Percentiles rank a stretch among this genome's conserved stretches.
These are phyloP conservation scores for Dissophora ornata DNA, from an alignment of 192 early-diverging fungal genomes.

Conservation along the genomic window DNA sequence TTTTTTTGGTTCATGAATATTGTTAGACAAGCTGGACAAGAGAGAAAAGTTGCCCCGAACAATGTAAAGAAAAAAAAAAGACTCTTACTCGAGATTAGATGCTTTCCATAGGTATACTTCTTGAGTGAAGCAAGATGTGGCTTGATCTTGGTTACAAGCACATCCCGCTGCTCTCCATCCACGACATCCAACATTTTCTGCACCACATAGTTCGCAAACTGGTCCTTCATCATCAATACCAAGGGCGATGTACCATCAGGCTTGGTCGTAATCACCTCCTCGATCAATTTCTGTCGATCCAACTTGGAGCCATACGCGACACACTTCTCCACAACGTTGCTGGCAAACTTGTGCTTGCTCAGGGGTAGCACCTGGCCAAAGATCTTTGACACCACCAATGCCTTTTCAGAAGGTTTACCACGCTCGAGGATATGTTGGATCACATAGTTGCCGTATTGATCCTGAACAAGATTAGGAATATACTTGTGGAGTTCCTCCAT, in stretches of 20 bases:
- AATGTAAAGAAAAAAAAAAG: background rate
- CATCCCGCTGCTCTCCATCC: conserved; percentile 87
- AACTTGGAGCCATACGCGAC: conserved; percentile 89
- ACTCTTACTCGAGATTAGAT: conserved; percentile 81
- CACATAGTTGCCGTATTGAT: conserved; percentile 99
- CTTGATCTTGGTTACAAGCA: conserved; percentile 91
- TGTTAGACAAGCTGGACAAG: too few species aligned
- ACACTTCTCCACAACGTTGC: conserved; percentile 99
- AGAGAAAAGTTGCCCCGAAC: too few species aligned
- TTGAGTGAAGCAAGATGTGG: conserved; percentile 92
- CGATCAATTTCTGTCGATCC: conserved; percentile 91
- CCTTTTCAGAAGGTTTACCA: conserved; percentile 89
- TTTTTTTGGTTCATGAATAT: too few species aligned
- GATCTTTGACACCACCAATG: conserved; percentile 88
- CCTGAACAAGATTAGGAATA: conserved; percentile 92
- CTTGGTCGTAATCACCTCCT: conserved; percentile 88
- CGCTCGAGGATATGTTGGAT: conserved; percentile 98
- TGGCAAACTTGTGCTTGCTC: conserved; percentile 99
- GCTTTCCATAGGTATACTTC: conserved; percentile 99
- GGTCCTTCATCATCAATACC: conserved; percentile 99
- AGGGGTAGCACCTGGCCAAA: conserved; percentile 91
- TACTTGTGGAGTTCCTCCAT: conserved; percentile 96
- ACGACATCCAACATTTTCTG: conserved; percentile 99
- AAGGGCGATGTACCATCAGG: conserved; percentile 89
- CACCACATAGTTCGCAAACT: conserved; percentile 99